These are phyloP conservation scores for Saitozyma podzolica DNA, from an alignment of 768 basidiomycete species.

Conservation along the genomic window DNA sequence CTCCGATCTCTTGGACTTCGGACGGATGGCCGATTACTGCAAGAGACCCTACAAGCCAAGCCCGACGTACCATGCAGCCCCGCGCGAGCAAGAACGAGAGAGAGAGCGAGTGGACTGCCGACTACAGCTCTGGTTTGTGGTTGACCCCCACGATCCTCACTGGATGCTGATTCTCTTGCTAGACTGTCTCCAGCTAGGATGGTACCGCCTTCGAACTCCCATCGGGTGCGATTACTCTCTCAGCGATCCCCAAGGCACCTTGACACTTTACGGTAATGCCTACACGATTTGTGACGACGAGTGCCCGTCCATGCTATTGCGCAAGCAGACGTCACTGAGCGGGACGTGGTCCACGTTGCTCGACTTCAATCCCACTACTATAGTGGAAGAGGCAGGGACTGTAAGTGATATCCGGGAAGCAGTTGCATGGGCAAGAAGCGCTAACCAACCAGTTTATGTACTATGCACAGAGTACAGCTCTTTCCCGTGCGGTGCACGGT, in stretches of 20 bases:
- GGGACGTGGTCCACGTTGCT: conserved; percentile 9
- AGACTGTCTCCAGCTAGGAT: conserved; percentile 4
- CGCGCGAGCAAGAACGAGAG: neutral
- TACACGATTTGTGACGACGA: conserved; percentile 20
- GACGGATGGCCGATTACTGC: conserved; percentile 32
- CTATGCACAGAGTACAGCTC: too few species aligned
- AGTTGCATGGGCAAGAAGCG: too few species aligned
- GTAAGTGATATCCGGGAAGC: too few species aligned
- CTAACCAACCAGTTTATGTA: too few species aligned
- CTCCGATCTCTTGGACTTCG: conserved; percentile 47
- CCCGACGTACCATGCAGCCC: neutral
- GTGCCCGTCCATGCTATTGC: conserved; percentile 17
- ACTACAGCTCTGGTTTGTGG: conserved; percentile 1
- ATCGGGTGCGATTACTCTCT: conserved; percentile 13
- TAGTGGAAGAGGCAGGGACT: conserved; percentile 23
- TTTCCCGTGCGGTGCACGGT: too few species aligned
- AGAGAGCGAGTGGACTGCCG: conserved; percentile 4
- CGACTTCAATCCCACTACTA: conserved; percentile 9
- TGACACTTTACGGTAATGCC: conserved; percentile 18
- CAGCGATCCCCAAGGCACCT: conserved; percentile 6
- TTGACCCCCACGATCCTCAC: too few species aligned
- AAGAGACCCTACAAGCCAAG: conserved; percentile 2
- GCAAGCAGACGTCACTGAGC: conserved; percentile 21
- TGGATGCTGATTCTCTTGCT: too few species aligned
- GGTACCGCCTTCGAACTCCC: conserved; percentile 31